phyloP scores from a whole-genome alignment of 805 yeast species.

The Lipomyces chichibuensis region DNA sequence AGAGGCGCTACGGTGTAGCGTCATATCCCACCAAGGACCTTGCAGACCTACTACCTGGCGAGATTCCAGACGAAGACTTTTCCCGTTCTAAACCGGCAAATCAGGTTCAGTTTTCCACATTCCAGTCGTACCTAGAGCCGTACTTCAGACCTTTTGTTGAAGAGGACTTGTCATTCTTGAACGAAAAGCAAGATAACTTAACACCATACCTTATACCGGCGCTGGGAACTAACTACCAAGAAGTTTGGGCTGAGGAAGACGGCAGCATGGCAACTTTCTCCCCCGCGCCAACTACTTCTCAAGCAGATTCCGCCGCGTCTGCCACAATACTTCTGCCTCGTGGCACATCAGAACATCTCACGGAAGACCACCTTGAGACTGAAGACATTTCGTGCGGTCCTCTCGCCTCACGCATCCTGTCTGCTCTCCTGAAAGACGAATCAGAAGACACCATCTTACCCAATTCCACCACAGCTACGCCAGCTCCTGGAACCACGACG shows the following conservation, averaged over 20 bases:
- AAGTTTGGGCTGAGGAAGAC: slow-evolving; percentile 87
- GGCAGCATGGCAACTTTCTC: slow-evolving; percentile 44
- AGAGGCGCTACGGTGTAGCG: slow-evolving; percentile 81
- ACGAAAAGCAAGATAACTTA: slow-evolving; percentile 53
- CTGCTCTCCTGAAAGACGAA: slow-evolving; percentile 59
- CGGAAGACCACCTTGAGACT: slow-evolving; percentile 66
- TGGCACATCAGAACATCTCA: slow-evolving; percentile 59
- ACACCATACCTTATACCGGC: slow-evolving; percentile 69
- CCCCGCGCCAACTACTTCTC: slow-evolving; percentile 47
- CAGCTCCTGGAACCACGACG: background rate
- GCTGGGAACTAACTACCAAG: slow-evolving; percentile 78
- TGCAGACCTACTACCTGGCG: slow-evolving; percentile 78
- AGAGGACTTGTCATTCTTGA: slow-evolving; percentile 78
- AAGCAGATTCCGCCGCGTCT: background rate
- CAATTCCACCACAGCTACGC: slow-evolving; percentile 7
- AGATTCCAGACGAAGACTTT: slow-evolving; percentile 82
- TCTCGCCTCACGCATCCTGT: slow-evolving; percentile 74
- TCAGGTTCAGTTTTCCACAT: slow-evolving; percentile 90
- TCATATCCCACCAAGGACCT: slow-evolving; percentile 84
- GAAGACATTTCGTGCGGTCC: slow-evolving; percentile 90
- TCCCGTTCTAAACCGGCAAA: slow-evolving; percentile 81
- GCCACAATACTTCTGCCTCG: slow-evolving; percentile 50
- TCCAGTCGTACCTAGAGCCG: slow-evolving; percentile 81
- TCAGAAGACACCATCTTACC: slow-evolving; percentile 28
- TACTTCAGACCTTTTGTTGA: slow-evolving; percentile 75